phyloP scores from a whole-genome alignment of 2,329 filamentous ascomycete species.

The Colletotrichum musicola region DNA sequence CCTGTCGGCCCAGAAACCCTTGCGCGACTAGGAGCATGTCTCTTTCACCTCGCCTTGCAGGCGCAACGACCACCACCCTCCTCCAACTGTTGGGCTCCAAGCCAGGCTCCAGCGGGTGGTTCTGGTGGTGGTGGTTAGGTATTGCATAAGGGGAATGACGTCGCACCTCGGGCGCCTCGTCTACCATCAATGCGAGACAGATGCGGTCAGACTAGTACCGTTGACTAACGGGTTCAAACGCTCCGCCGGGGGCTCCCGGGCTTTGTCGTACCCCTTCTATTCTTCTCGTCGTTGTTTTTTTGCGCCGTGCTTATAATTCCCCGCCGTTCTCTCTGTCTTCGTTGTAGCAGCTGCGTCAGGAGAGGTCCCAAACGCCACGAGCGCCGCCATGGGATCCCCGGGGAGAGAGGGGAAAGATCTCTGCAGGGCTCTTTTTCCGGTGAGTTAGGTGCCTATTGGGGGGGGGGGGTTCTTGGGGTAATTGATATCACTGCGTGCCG shows the following conservation, averaged over 20 bases:
- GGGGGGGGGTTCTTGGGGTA: not conserved
- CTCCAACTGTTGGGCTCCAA: not conserved
- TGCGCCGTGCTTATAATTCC: not conserved
- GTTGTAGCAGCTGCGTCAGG: slow-evolving; percentile 6
- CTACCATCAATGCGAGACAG: slow-evolving; percentile 37
- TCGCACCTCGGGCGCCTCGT: slow-evolving; percentile 34
- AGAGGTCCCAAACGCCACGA: slow-evolving; percentile 15
- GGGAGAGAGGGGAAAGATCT: not conserved
- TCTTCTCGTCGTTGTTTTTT: not conserved
- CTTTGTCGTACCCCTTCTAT: not conserved
- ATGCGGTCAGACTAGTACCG: slow-evolving; percentile 27
- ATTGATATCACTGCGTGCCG: not conserved
- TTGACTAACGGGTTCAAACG: slow-evolving; percentile 20
- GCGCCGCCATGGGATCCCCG: slow-evolving; percentile 16
- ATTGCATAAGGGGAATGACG: slow-evolving; percentile 33
- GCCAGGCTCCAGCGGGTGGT: not conserved
- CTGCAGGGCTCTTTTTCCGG: not conserved
- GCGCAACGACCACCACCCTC: slow-evolving; percentile 7
- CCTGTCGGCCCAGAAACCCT: not conserved
- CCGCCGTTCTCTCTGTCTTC: not conserved
- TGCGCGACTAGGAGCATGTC: not conserved
- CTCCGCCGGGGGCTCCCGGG: slow-evolving; percentile 21
- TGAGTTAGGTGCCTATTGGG: not conserved
- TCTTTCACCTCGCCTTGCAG: not conserved
- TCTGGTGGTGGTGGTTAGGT: not conserved